These are phyloP conservation scores for Xanthoconium separans DNA, from an alignment of 1,284 basidiomycete genomes.

Conservation along the genomic window DNA sequence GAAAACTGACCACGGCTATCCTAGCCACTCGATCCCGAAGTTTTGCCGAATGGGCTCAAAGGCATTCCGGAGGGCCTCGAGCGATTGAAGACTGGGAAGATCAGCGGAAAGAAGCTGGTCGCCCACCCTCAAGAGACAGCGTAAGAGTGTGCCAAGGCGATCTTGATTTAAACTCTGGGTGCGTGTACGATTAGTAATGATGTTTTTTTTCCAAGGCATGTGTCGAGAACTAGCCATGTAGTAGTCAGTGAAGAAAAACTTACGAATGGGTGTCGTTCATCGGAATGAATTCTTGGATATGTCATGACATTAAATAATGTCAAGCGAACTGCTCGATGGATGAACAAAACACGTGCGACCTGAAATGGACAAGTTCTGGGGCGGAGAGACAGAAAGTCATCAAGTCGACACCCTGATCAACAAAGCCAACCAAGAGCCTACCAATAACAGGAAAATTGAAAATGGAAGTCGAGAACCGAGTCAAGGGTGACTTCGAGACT, in stretches of 20 bases:
- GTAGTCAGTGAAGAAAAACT: not conserved
- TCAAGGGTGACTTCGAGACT: slow-evolving; percentile 5
- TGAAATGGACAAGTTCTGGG: not conserved
- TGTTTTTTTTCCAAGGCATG: not conserved
- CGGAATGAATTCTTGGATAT: not conserved
- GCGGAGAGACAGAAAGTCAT: not conserved
- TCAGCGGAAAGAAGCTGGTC: slow-evolving; percentile 54
- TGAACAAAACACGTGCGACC: not conserved
- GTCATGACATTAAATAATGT: not conserved
- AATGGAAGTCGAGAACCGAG: slow-evolving; percentile 8
- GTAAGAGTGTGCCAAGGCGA: slow-evolving; percentile 11
- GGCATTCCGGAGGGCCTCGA: slow-evolving; percentile 46
- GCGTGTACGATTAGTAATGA: slow-evolving; percentile 19
- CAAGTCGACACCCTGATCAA: not conserved
- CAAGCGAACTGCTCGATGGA: not conserved
- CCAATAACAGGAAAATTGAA: not conserved
- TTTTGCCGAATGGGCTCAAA: slow-evolving; percentile 45
- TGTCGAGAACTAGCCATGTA: slow-evolving; percentile 1
- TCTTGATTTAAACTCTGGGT: not conserved
- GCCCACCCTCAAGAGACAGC: slow-evolving; percentile 46
- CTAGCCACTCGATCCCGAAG: slow-evolving; percentile 41
- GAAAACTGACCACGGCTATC: not conserved
- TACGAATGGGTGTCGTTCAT: not conserved
- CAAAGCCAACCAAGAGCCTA: not conserved
- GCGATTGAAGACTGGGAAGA: slow-evolving; percentile 37